phyloP scores from a whole-genome alignment of 2,329 filamentous ascomycete genomes.

The Pseudogymnoascus sp. region DNA sequence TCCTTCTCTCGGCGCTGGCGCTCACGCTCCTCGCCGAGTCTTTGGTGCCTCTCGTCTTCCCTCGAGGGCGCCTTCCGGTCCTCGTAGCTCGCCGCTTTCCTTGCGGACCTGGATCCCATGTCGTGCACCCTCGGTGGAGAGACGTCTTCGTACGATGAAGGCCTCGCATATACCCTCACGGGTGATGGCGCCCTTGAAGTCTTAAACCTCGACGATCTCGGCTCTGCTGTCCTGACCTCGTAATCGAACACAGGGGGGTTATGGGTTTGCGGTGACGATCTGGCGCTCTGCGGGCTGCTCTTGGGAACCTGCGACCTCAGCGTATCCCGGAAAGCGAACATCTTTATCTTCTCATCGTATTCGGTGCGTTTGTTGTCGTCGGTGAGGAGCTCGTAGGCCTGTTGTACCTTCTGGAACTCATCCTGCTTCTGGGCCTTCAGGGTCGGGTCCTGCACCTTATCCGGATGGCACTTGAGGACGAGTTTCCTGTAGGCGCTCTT shows the following conservation, averaged over 20 bases:
- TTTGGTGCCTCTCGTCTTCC: slow-evolving; percentile 30
- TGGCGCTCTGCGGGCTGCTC: slow-evolving; percentile 30
- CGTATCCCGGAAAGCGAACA: slow-evolving; percentile 43
- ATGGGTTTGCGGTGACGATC: slow-evolving; percentile 19
- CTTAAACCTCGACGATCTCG: slow-evolving; percentile 35
- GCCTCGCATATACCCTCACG: slow-evolving; percentile 2
- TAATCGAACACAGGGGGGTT: slow-evolving; percentile 35
- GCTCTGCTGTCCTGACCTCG: slow-evolving; percentile 44
- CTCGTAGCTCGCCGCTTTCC: slow-evolving; percentile 43
- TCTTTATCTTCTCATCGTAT: slow-evolving; percentile 69
- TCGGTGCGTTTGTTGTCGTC: slow-evolving; percentile 64
- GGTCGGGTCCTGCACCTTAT: slow-evolving; percentile 66
- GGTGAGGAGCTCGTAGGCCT: slow-evolving; percentile 84
- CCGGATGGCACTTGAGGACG: slow-evolving; percentile 80
- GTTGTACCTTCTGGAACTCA: slow-evolving; percentile 86
- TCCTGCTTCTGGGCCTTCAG: slow-evolving; percentile 73
- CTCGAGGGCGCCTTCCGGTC: slow-evolving; percentile 27
- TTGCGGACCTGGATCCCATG: slow-evolving; percentile 30
- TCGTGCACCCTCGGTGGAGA: slow-evolving; percentile 38
- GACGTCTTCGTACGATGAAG: slow-evolving; percentile 43
- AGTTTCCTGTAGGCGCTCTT: slow-evolving; percentile 77
- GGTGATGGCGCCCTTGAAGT: not conserved
- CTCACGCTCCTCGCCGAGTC: slow-evolving; percentile 27
- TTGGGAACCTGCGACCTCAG: slow-evolving; percentile 46
- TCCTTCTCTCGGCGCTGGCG: slow-evolving; percentile 27